phyloP scores from a whole-genome alignment of 2,329 filamentous ascomycete species.

The Ilyonectria mors-panacis region DNA sequence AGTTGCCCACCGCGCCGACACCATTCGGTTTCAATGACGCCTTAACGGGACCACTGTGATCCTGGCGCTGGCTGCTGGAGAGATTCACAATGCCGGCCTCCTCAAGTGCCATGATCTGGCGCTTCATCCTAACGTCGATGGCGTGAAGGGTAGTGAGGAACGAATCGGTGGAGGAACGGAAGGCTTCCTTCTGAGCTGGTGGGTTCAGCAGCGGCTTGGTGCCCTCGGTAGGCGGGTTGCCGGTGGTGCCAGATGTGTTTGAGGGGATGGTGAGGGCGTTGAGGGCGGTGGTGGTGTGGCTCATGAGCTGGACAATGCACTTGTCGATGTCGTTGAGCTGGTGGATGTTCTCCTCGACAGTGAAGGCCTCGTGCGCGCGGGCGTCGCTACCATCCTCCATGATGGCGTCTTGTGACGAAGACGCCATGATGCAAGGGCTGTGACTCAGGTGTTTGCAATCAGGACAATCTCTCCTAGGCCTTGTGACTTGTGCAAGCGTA shows the following conservation, averaged over 20 bases:
- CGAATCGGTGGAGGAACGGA: constrained; percentile 72
- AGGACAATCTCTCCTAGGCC: too few species aligned
- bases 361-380: constrained; percentile 69
- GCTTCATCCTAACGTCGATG: constrained; percentile 80
- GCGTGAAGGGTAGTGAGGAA: constrained; percentile 83
- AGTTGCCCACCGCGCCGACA: constrained; percentile 68
- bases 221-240: constrained; percentile 32
- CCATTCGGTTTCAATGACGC: constrained; percentile 68
- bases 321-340: constrained; percentile 86
- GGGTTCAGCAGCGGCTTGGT: constrained; percentile 54
- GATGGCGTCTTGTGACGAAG: constrained; percentile 48
- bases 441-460: not conserved
- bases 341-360: constrained; percentile 82
- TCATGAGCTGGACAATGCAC: constrained; percentile 60
- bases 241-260: constrained; percentile 27
- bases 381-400: constrained; percentile 49
- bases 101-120: constrained; percentile 80
- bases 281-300: constrained; percentile 63
- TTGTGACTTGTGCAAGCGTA: not conserved
- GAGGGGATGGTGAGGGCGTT: constrained; percentile 59
- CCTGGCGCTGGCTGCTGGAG: constrained; percentile 52
- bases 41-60: constrained; percentile 55
- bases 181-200: constrained; percentile 68
- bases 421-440: constrained; percentile 45
- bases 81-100: constrained; percentile 82